These are phyloP conservation scores for Prillingera fragicola DNA, from an alignment of 1,284 basidiomycete species.

Conservation along the genomic window DNA sequence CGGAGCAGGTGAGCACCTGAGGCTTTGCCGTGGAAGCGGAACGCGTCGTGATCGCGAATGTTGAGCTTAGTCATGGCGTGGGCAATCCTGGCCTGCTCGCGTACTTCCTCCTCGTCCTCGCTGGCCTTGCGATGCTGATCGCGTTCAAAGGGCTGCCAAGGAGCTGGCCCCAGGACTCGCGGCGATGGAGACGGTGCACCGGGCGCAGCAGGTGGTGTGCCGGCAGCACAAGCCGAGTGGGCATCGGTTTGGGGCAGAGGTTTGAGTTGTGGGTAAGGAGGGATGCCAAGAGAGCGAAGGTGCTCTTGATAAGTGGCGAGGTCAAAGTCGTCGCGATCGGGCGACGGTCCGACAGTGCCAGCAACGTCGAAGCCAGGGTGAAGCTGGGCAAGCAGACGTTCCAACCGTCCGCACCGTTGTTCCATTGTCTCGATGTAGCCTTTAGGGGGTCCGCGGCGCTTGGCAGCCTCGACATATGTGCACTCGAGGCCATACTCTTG, in stretches of 20 bases:
- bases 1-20: slow-evolving; percentile 63
- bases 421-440: slow-evolving; percentile 72
- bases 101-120: slow-evolving; percentile 19
- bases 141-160: slow-evolving; percentile 33
- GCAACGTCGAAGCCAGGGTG: slow-evolving; percentile 64
- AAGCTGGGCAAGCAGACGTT: slow-evolving; percentile 61
- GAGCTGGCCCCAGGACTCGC: slow-evolving; percentile 27
- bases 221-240: not conserved
- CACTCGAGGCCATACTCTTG: slow-evolving; percentile 65
- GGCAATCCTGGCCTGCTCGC: slow-evolving; percentile 23
- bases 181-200: slow-evolving; percentile 22
- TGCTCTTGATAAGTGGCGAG: slow-evolving; percentile 29
- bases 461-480: slow-evolving; percentile 66
- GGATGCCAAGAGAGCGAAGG: slow-evolving; percentile 33
- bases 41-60: slow-evolving; percentile 41
- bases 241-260: slow-evolving; percentile 3
- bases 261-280: slow-evolving; percentile 37
- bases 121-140: slow-evolving; percentile 28
- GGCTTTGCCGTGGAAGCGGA: slow-evolving; percentile 65
- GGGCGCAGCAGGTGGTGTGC: slow-evolving; percentile 15
- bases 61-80: slow-evolving; percentile 34
- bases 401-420: slow-evolving; percentile 63
- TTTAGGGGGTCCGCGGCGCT: slow-evolving; percentile 79
- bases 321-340: slow-evolving; percentile 69
- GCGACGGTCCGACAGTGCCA: slow-evolving; percentile 61